Base-by-base conservation (phyloP, 441 rosid species). In the Syzygium syzygioides region DNA sequence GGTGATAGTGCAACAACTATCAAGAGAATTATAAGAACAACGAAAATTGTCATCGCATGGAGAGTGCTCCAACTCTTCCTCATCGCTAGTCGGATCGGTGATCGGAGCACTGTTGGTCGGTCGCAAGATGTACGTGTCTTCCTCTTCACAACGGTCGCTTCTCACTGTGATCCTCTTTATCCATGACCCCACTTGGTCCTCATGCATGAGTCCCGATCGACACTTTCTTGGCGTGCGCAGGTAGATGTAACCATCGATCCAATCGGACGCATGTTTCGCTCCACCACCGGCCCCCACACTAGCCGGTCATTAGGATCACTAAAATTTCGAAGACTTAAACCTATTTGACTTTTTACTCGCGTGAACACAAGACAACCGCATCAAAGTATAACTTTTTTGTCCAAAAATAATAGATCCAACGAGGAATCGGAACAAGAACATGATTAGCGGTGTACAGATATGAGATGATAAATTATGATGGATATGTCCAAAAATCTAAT, bases 151-250 rank as follows among this genome's bases (percentile, higher is more conserved):
- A 89, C 19, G 76, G 41, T 85, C 90, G 84, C 92, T 91, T 91
- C 98, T 94, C 5, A 95, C 94, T 56, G 94, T 93, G 85, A 94
- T 90, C 98, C 68, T 92, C 96, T 53, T 90, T 90, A 4, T 86
- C 93, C 92, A 95, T 71, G 79, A 96, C 97, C 83, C 94, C 91
- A 79, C 89, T 92, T 5, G 98, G 98, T 90, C 88, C 86, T 30
- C 4, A 6, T 7, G 18, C 37, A 30, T 0, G 1, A 64, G 76
- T 64, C 15, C 0, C 0, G 0, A 64, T 30, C 3, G 1, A 1
- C 17, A 32, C 41, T 66, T 30, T 66, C 23, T 66, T 6, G 23
- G 7, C 2, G 0, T 11, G 8, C 4, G 37, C 19, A 4, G 13
- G 17, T 34, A 9, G 25, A 3, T 5, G 1, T 34, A 18, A 68